phyloP scores from a whole-genome alignment of 2,329 filamentous ascomycete genomes.

The Macrophomina pseudophaseolina region DNA sequence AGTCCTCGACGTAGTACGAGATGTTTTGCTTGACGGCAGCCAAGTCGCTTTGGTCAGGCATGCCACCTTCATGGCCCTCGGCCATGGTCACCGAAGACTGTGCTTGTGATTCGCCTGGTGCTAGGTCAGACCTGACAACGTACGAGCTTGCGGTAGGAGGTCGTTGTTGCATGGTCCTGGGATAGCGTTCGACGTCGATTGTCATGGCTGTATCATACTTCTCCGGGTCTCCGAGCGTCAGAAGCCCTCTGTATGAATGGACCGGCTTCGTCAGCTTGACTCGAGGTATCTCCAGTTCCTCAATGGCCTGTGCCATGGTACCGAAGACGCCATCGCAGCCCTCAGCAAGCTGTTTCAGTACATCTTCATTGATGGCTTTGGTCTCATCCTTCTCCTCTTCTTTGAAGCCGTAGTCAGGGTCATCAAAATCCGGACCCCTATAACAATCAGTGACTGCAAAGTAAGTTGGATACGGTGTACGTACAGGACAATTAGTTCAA shows the following conservation, averaged over 20 bases:
- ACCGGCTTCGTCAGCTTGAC: conserved; percentile 78
- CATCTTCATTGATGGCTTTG: conserved; percentile 72
- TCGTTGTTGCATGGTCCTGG: conserved; percentile 78
- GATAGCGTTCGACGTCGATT: conserved; percentile 90
- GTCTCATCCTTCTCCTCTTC: conserved; percentile 63
- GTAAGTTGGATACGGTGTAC: conserved; percentile 43
- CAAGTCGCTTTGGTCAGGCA: conserved; percentile 52
- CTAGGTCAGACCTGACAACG: conserved; percentile 58
- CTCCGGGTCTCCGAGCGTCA: conserved; percentile 80
- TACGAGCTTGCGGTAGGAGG: conserved; percentile 80
- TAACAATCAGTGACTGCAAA: neutral
- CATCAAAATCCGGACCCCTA: conserved; percentile 92
- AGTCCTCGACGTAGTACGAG: conserved; percentile 80
- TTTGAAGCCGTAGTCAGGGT: conserved; percentile 86
- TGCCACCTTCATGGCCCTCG: conserved; percentile 37
- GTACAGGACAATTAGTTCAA: conserved; percentile 80
- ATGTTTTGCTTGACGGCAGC: conserved; percentile 76
- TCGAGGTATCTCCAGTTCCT: conserved; percentile 76
- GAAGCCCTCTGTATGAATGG: conserved; percentile 76
- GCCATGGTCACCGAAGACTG: conserved; percentile 35
- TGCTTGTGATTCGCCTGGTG: conserved; percentile 56
- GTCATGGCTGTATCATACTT: conserved; percentile 75
- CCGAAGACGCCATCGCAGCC: conserved; percentile 71
- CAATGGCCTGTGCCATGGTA: conserved; percentile 85
- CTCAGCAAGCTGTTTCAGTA: conserved; percentile 69